A percentile compares a stretch with the other conserved stretches of the same genome.
phyloP scores from a whole-genome alignment of 306 rosid species.

The Mucuna pruriens region DNA sequence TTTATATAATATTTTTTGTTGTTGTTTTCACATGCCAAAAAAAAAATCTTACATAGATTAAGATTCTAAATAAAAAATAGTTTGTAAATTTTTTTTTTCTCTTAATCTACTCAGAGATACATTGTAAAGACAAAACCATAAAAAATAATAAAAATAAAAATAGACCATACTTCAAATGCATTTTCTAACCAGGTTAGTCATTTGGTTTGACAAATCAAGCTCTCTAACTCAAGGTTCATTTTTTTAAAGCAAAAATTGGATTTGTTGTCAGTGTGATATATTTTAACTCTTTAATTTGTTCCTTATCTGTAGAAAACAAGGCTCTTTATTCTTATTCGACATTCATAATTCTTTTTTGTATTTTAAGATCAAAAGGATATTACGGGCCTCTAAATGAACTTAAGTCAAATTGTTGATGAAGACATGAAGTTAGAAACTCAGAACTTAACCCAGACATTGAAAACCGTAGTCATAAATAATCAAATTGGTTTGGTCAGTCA shows the following conservation, averaged over 20 bases:
- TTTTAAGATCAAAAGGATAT: neutral
- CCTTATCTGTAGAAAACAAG: neutral
- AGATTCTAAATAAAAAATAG: too few species aligned
- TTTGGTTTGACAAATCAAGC: neutral
- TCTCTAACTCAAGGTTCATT: neutral
- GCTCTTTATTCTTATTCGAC: neutral
- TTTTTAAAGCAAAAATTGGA: neutral
- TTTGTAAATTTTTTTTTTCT: too few species aligned
- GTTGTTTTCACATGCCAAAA: too few species aligned
- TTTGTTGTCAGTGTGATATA: neutral
- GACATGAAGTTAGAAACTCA: neutral
- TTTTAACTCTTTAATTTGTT: neutral
- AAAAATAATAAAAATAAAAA: too few species aligned
- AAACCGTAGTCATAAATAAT: neutral
- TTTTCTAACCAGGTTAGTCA: too few species aligned
- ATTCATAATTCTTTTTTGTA: neutral
- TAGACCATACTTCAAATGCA: too few species aligned
- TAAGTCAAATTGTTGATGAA: neutral
- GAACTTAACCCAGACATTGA: neutral
- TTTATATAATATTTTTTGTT: neutral
- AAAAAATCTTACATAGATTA: too few species aligned
- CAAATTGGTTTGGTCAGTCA: neutral
- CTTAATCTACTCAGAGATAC: too few species aligned
- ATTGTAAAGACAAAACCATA: too few species aligned
- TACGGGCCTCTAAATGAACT: neutral